Conservation (phyloP, 768 basidiomycete species). For the Arthromyces matolae region DNA sequence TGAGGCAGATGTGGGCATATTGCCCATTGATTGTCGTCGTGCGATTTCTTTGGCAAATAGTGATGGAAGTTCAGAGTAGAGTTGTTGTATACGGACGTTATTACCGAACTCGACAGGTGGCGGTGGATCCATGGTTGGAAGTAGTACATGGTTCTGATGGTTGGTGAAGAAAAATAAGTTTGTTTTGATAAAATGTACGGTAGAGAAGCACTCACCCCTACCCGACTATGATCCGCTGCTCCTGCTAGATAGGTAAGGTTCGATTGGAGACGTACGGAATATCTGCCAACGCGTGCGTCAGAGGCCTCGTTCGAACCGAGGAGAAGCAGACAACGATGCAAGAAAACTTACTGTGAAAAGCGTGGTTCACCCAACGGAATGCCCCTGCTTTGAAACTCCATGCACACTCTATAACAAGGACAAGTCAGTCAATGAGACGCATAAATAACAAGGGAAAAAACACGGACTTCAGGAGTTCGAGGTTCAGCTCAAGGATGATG, state of each 20-base stretch:
- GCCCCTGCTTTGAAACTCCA: slow-evolving; percentile 56
- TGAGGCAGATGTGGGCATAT: too few species aligned
- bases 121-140: slow-evolving; percentile 57
- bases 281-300: slow-evolving; percentile 38
- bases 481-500: slow-evolving; percentile 62
- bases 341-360: slow-evolving; percentile 50
- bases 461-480: slow-evolving; percentile 63
- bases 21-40: slow-evolving; percentile 36
- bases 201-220: slow-evolving; percentile 36
- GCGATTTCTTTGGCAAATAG: slow-evolving; percentile 63
- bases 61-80: slow-evolving; percentile 58
- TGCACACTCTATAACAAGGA: slow-evolving; percentile 44
- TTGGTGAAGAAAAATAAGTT: slow-evolving; percentile 10
- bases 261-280: slow-evolving; percentile 56
- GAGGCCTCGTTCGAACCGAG: not conserved
- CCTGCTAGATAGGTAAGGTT: slow-evolving; percentile 72
- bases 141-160: slow-evolving; percentile 32
- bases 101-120: slow-evolving; percentile 44
- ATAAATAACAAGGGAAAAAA: not conserved
- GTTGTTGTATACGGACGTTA: slow-evolving; percentile 56
- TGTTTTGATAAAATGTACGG: not conserved
- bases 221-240: slow-evolving; percentile 54
- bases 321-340: not conserved
- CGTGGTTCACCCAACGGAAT: slow-evolving; percentile 43
- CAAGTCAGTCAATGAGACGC: not conserved